These are phyloP conservation scores for Mycena rosella DNA, from an alignment of 768 basidiomycete genomes.

Conservation along the genomic window DNA sequence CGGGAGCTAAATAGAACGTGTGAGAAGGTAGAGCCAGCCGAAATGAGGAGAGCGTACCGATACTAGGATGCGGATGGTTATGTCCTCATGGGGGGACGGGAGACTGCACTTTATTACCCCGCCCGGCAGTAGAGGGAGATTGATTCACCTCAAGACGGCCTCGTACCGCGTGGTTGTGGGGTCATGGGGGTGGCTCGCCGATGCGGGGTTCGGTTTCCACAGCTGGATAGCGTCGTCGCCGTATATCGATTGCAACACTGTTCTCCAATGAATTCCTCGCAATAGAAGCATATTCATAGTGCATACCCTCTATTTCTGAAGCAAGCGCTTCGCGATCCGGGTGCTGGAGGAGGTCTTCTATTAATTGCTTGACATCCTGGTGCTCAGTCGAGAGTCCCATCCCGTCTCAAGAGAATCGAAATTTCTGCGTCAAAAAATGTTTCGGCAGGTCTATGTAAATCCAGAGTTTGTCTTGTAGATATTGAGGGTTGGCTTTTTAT, in stretches of 20 bases:
- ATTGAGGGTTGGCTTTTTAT: too few species aligned
- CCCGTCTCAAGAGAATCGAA: not conserved
- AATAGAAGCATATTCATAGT: too few species aligned
- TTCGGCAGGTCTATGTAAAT: not conserved
- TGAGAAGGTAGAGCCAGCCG: slow-evolving; percentile 40
- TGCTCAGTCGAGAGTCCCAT: slow-evolving; percentile 16
- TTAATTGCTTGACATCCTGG: slow-evolving; percentile 50
- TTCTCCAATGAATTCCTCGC: not conserved
- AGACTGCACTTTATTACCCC: slow-evolving; percentile 57
- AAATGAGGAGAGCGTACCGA: slow-evolving; percentile 57
- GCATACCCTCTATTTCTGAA: slow-evolving; percentile 62
- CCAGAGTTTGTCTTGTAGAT: too few species aligned
- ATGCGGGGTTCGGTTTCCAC: slow-evolving; percentile 59
- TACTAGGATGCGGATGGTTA: slow-evolving; percentile 67
- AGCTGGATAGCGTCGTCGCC: slow-evolving; percentile 74
- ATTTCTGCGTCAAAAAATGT: not conserved
- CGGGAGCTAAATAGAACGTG: slow-evolving; percentile 46
- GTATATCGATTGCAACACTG: slow-evolving; percentile 88
- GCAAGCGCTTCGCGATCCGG: slow-evolving; percentile 57
- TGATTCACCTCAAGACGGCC: slow-evolving; percentile 70
- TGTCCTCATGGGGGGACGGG: slow-evolving; percentile 64
- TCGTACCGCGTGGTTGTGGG: slow-evolving; percentile 72
- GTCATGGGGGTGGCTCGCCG: slow-evolving; percentile 27
- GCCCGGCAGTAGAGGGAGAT: slow-evolving; percentile 20
- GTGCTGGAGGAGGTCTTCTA: slow-evolving; percentile 48